Percentiles rank a stretch among this genome's conserved stretches.
Conservation (phyloP, 2,329 filamentous ascomycete genomes). For the Venturia oleaginea region DNA sequence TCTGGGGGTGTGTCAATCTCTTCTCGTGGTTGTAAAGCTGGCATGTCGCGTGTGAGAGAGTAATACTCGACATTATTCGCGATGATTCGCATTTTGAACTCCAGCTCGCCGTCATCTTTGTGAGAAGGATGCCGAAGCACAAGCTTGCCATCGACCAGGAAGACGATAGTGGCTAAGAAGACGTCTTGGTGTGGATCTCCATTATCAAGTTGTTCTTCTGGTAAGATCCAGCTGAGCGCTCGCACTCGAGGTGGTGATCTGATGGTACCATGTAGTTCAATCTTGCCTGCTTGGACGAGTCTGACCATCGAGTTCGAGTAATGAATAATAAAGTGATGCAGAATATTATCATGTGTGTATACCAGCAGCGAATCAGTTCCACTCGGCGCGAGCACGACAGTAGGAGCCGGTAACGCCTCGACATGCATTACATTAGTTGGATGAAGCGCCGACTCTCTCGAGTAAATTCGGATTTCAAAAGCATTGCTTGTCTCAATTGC, state of each 20-base stretch:
- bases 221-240: constrained; percentile 90
- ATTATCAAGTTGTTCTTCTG: constrained; percentile 77
- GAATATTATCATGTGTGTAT: constrained; percentile 91
- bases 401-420: constrained; percentile 70
- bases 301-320: constrained; percentile 62
- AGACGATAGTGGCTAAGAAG: constrained; percentile 82
- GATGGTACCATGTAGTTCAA: constrained; percentile 94
- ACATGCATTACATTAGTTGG: constrained; percentile 63
- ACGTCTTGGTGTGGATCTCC: constrained; percentile 96
- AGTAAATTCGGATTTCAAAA: constrained; percentile 87
- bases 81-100: constrained; percentile 97
- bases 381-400: constrained; percentile 81
- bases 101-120: constrained; percentile 73
- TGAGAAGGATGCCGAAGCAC: constrained; percentile 82
- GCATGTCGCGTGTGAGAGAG: constrained; percentile 81
- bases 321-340: constrained; percentile 88
- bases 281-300: constrained; percentile 91
- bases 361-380: constrained; percentile 92
- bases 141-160: constrained; percentile 94
- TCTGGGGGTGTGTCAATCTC: constrained; percentile 38
- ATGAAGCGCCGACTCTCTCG: constrained; percentile 72
- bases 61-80: constrained; percentile 96
- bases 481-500: constrained; percentile 79
- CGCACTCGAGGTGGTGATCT: constrained; percentile 85
- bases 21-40: constrained; percentile 28